Conservation (phyloP, 2,329 filamentous ascomycete genomes). For the Venturia carpophila region DNA sequence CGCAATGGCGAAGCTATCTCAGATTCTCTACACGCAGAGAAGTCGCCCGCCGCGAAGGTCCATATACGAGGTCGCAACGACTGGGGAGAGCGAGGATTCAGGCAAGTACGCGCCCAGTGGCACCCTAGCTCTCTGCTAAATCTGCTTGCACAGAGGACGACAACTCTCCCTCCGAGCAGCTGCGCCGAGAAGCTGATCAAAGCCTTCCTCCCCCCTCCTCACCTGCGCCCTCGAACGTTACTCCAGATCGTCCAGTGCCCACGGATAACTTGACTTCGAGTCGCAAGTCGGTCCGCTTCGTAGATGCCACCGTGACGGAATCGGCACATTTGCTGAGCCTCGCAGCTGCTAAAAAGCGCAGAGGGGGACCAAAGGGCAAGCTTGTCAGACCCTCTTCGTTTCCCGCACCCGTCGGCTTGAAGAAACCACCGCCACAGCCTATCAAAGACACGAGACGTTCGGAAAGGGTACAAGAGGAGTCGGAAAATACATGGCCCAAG, state of each 20-base stretch:
- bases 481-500: neutral
- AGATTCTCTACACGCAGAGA: neutral
- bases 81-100: neutral
- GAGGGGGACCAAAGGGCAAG: neutral
- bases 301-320: neutral
- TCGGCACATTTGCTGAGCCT: neutral
- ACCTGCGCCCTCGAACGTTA: neutral
- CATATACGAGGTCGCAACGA: neutral
- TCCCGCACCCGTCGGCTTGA: neutral
- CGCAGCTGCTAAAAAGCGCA: neutral
- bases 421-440: neutral
- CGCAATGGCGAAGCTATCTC: constrained; percentile 1
- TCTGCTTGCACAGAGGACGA: neutral
- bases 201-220: neutral
- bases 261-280: neutral
- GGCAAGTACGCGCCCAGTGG: neutral
- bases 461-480: neutral
- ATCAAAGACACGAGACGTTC: neutral
- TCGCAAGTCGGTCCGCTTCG: constrained; percentile 1
- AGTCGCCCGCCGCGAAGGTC: neutral
- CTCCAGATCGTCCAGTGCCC: neutral
- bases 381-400: neutral
- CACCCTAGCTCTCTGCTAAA: neutral
- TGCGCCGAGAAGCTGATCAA: neutral
- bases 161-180: neutral